Base-by-base conservation (phyloP, 2,329 filamentous ascomycete genomes). In the Metarhizium robertsii region DNA sequence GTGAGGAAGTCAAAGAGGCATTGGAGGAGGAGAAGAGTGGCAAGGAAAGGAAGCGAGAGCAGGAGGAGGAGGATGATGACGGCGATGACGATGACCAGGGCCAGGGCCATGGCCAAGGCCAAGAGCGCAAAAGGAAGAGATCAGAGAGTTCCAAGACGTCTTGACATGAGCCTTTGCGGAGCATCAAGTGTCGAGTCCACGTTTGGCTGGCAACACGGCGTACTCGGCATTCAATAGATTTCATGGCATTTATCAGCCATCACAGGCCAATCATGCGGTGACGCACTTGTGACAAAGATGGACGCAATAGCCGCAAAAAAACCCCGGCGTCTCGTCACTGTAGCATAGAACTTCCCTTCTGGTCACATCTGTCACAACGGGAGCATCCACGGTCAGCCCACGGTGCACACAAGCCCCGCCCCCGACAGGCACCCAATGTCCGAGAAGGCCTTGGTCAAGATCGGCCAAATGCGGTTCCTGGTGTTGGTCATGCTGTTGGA, bases 1-100 rank as follows among this genome's bases (percentile, higher is more conserved):
- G 81, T n/a, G 82, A 86, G 62, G 79, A 87, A 36, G 79, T 84
- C 0, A 78, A 77, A 67, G 73, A 82, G 61, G 77, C 77, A 16
- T 66, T 85, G 36, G 79, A 81, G 58, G 72, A 78, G 58, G 80
- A 83, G 65, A 70, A 74, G 59, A 71, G 69, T 43, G 68, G 68
- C 36, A 68, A 67, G 42, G 66, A 69, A 10, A 62, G 65, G 25
- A 62, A 63, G 11, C 66, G 71, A n/a, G 64, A 69, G 2, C 68
- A 72, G 2, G 69, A 74, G 2, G 71, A 73, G 0, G 72, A 76
- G 0, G 69, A 71, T 2, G 68, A 69, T 7, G 67, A 69, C 7
- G 70, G 73, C n/a, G 65, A 71, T 6, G 66, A 71, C 0, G 64
- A 67, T 13, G 67, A 69, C 52, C 60, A 63, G 29, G 56, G 65